phyloP scores from a whole-genome alignment of 2,329 filamentous ascomycete genomes.

The Escovopsis sp. region DNA sequence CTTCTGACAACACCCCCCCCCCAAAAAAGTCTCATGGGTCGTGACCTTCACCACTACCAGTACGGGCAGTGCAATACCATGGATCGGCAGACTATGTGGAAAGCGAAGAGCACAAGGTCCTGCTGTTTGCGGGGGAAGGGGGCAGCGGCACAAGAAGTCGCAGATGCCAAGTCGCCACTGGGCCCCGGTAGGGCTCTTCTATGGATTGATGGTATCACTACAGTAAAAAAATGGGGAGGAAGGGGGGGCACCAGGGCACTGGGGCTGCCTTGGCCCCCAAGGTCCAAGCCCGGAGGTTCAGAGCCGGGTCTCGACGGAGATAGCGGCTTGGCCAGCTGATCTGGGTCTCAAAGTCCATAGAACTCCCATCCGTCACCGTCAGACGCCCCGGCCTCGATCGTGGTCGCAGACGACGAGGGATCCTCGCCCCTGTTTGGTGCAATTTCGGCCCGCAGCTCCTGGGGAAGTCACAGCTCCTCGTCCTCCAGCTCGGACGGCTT shows the following conservation, averaged over 20 bases:
- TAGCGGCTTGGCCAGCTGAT: not conserved
- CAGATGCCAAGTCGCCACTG: slow-evolving; percentile 3
- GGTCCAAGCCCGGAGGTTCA: not conserved
- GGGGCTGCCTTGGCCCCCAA: not conserved
- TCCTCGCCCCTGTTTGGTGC: slow-evolving; percentile 22
- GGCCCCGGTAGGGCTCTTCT: slow-evolving; percentile 9
- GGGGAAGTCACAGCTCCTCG: slow-evolving; percentile 73
- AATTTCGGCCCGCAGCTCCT: slow-evolving; percentile 51
- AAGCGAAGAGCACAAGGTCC: slow-evolving; percentile 1
- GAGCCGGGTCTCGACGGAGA: not conserved
- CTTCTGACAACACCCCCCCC: too few species aligned
- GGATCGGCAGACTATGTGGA: not conserved
- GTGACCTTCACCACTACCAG: too few species aligned
- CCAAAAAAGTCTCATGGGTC: too few species aligned
- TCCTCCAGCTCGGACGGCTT: slow-evolving; percentile 96
- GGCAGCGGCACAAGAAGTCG: not conserved
- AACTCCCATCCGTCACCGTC: slow-evolving; percentile 47
- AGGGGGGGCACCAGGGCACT: not conserved
- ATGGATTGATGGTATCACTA: slow-evolving; percentile 13
- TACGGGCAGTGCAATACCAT: too few species aligned
- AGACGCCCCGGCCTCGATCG: slow-evolving; percentile 13
- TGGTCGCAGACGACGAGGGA: slow-evolving; percentile 11
- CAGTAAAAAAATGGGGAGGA: slow-evolving; percentile 6
- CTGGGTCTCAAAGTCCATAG: slow-evolving; percentile 38
- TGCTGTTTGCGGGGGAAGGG: not conserved